Base-by-base conservation (phyloP, 2,329 filamentous ascomycete species). In the Bipolaris zeicola region DNA sequence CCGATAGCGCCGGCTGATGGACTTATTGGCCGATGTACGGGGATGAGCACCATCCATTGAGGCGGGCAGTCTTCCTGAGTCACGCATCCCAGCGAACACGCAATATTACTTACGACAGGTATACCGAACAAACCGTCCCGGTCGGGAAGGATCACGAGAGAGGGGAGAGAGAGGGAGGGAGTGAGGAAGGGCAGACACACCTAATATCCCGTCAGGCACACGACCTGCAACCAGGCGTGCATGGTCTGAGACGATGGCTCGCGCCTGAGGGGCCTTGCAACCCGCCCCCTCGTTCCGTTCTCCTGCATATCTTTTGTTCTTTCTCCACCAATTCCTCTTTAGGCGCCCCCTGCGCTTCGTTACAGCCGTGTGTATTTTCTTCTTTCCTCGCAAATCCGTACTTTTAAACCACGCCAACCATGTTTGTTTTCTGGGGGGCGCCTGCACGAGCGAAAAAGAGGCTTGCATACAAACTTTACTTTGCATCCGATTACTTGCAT, bases 231-330 rank as follows among this genome's bases (percentile, higher is more conserved):
- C 47, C 26, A 55, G n/a, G 24, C 47, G 16, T 39, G 24, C 47
- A 41, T 39, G 16, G 39, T 37, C 13, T 57, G 43, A 57, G 43
- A 57, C 49, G 26, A 43, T 36, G 49, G 43, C 43, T 47, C 43
- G 43, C 31, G 43, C 54, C 54, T 51, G 34, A 33, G 43, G 47
- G 47, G 28, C 36, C 41, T 47, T 28, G 26, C 26, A 28, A 28
- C 41, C 38, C 31, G 44, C 52, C 52, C 52, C 22, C 47, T 24
- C 22, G 38, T 31, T 48, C 43, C 37, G 54, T 49, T 56, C 46
- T 52, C 54, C 49, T 43, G 54, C 54, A 52, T 52, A 34, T 26
- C 26, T 44, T 53, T 14, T 36, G 31, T 34, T 34, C 43, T 39
- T 36, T 42, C 37, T 38, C 22, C 36, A 11, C 18, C 18, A n/a